phyloP scores from a whole-genome alignment of 2,329 filamentous ascomycete genomes.

The Aspergillus uvarum region DNA sequence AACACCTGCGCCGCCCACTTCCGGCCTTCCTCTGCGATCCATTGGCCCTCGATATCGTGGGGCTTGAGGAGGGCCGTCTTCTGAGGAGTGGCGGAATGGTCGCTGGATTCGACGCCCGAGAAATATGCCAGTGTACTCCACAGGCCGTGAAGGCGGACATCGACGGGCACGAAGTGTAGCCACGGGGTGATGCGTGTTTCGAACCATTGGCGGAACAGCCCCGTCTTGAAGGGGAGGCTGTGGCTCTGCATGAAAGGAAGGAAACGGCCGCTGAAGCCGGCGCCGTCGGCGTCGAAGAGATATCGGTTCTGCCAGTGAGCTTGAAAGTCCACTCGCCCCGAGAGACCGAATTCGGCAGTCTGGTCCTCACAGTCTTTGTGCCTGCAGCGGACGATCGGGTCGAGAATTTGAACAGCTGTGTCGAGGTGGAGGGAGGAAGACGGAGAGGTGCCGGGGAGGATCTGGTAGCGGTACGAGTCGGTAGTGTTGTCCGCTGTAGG shows the following conservation, averaged over 20 bases:
- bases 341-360: constrained; percentile 52
- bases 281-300: constrained; percentile 69
- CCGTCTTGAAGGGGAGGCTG: constrained; percentile 67
- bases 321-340: constrained; percentile 51
- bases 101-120: constrained; percentile 48
- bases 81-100: not conserved
- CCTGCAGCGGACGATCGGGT: constrained; percentile 57
- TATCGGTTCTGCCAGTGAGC: constrained; percentile 66
- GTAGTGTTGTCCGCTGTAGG: constrained; percentile 38
- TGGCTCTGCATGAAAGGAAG: constrained; percentile 64
- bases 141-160: constrained; percentile 69
- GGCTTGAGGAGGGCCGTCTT: constrained; percentile 46
- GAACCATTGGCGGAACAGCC: constrained; percentile 77
- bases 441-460: constrained; percentile 43
- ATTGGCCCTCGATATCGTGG: constrained; percentile 56
- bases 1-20: constrained; percentile 65
- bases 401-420: constrained; percentile 59
- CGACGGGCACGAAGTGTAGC: constrained; percentile 78
- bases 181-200: constrained; percentile 71
- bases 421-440: constrained; percentile 54
- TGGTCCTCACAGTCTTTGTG: constrained; percentile 53
- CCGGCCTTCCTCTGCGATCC: constrained; percentile 65
- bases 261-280: constrained; percentile 65
- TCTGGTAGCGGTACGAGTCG: constrained; percentile 56
- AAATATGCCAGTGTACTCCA: constrained; percentile 77